Evolutionary conservation across 2,329 filamentous ascomycete genomes (phyloP).

Genomic region (Xenoacremonium recifei): DNA sequence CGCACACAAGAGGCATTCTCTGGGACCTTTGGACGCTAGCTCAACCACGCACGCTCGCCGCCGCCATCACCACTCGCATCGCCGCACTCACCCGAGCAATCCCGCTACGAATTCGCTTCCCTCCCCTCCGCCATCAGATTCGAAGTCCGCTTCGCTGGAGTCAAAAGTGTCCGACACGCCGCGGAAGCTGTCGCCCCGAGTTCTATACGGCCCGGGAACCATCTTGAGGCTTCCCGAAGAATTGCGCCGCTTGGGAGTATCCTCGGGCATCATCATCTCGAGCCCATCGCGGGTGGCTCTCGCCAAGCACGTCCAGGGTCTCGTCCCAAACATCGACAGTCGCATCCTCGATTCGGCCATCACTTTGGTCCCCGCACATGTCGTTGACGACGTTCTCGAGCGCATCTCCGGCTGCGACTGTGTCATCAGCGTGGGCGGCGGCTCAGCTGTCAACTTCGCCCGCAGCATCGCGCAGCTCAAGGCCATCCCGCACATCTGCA

Average conservation of each 20-base stretch:
- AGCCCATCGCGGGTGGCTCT: slow-evolving; percentile 37
- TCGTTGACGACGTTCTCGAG: slow-evolving; percentile 27
- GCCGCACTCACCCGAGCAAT: too few relatives aligned
- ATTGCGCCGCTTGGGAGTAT: slow-evolving; percentile 29
- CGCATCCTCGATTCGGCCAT: slow-evolving; percentile 33
- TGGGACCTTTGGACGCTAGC: too few relatives aligned
- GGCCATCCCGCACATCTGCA: slow-evolving; percentile 55
- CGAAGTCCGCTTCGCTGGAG: not conserved
- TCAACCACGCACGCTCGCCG: too few relatives aligned
- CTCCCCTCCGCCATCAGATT: slow-evolving; percentile 4
- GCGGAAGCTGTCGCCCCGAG: slow-evolving; percentile 29
- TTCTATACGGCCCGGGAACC: slow-evolving; percentile 34
- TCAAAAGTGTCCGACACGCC: too few relatives aligned
- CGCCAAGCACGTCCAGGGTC: slow-evolving; percentile 31
- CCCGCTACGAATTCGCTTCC: slow-evolving; percentile 3
- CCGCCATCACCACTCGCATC: too few relatives aligned
- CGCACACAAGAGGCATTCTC: too few relatives aligned
- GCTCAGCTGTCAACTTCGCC: slow-evolving; percentile 59
- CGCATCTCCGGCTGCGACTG: slow-evolving; percentile 46
- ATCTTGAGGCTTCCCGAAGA: slow-evolving; percentile 33
- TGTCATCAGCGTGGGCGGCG: slow-evolving; percentile 61
- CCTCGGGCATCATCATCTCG: slow-evolving; percentile 35
- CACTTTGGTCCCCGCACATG: slow-evolving; percentile 24
- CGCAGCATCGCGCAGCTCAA: slow-evolving; percentile 53
- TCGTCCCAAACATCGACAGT: slow-evolving; percentile 32